Percentiles rank a stretch among this genome's conserved stretches.
Conservation (phyloP, 2,329 filamentous ascomycete genomes). For the Ramichloridium luteum region DNA sequence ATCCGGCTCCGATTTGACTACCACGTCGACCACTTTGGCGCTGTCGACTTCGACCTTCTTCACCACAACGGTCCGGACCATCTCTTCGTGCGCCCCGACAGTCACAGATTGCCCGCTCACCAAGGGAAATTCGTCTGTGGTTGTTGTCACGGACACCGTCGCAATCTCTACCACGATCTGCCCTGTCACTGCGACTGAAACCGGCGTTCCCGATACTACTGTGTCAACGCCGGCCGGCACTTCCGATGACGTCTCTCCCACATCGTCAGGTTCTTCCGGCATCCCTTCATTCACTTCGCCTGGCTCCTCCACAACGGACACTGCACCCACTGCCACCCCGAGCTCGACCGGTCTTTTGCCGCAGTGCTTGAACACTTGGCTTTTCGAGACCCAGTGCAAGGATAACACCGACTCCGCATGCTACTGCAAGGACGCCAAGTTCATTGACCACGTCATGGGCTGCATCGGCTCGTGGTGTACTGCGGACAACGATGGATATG, state of each 20-base stretch:
- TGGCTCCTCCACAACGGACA: background rate
- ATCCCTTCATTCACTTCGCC: no score
- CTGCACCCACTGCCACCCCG: conserved; percentile 13
- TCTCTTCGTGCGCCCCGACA: conserved; percentile 13
- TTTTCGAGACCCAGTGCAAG: conserved; percentile 59
- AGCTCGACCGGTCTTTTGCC: conserved; percentile 62
- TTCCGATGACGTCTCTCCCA: background rate
- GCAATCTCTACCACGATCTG: conserved; percentile 31
- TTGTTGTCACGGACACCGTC: conserved; percentile 27
- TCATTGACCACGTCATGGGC: conserved; percentile 66
- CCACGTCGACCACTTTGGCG: conserved; percentile 1
- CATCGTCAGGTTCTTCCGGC: no score
- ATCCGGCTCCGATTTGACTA: background rate
- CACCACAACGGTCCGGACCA: conserved; percentile 14
- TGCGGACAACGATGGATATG: conserved; percentile 51
- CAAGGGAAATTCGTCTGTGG: conserved; percentile 10
- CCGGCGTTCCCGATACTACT: conserved; percentile 2
- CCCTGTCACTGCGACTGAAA: conserved; percentile 22
- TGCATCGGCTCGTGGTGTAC: conserved; percentile 70
- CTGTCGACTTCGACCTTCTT: conserved; percentile 14
- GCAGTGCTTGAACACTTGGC: conserved; percentile 84
- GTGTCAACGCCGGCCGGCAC: conserved; percentile 2
- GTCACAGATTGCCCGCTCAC: conserved; percentile 15
- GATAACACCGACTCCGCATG: conserved; percentile 73
- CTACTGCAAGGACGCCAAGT: conserved; percentile 71